These are phyloP conservation scores for Ophioceras dolichostomum DNA, from an alignment of 2,329 filamentous ascomycete species.

Conservation along the genomic window DNA sequence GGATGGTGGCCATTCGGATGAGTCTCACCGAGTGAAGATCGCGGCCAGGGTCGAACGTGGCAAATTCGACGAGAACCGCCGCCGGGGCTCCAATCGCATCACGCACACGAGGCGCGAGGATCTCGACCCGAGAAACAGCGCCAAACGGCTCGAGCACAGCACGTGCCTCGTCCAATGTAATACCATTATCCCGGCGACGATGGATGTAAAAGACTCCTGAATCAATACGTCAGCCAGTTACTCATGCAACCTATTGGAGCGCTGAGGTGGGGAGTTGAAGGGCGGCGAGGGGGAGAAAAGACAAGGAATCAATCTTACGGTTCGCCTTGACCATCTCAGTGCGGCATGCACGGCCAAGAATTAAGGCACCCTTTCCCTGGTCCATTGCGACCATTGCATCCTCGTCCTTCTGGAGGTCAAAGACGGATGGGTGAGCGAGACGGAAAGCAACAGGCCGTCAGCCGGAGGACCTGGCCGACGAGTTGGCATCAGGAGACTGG, in stretches of 20 bases:
- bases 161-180: constrained; percentile 30
- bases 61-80: constrained; percentile 34
- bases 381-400: constrained; percentile 34
- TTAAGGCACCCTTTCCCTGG: constrained; percentile 31
- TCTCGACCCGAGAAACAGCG: constrained; percentile 24
- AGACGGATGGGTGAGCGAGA: constrained; percentile 11
- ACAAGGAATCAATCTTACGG: constrained; percentile 34
- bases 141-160: constrained; percentile 31
- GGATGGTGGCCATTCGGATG: too few relatives aligned
- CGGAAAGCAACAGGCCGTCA: background rate
- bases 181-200: constrained; percentile 20
- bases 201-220: constrained; percentile 38
- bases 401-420: constrained; percentile 24
- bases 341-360: constrained; percentile 45
- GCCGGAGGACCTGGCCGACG: too few relatives aligned
- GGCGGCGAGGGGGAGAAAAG: too few relatives aligned
- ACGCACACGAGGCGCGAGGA: constrained; percentile 20
- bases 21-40: constrained; percentile 37
- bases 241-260: too few relatives aligned
- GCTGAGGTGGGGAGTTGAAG: too few relatives aligned
- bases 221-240: too few relatives aligned
- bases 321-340: constrained; percentile 48
- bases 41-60: constrained; percentile 35
- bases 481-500: too few relatives aligned
- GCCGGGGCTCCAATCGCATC: constrained; percentile 20